Evolutionary conservation across 2,329 filamentous ascomycete genomes (phyloP).

Genomic region (Hymenoscyphus infarciens): DNA sequence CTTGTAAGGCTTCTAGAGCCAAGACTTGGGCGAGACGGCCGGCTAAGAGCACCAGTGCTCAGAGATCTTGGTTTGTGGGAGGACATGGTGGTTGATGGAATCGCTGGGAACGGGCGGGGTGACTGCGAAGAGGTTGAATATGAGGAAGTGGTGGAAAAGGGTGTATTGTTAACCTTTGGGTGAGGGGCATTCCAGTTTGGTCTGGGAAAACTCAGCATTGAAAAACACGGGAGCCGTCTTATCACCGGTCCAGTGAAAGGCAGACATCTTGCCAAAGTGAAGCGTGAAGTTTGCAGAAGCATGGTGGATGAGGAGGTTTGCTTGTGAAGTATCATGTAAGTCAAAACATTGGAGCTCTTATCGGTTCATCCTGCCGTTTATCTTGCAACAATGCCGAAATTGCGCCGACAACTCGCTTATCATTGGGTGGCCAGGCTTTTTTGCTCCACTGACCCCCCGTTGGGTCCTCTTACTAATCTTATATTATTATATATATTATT

Average conservation of each 20-base stretch:
- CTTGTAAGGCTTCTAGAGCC: not conserved
- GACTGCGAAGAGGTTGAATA: not conserved
- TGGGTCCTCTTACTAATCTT: too few relatives aligned
- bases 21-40: not conserved
- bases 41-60: not conserved
- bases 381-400: not conserved
- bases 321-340: not conserved
- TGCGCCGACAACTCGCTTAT: too few relatives aligned
- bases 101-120: not conserved
- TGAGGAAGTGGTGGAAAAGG: not conserved
- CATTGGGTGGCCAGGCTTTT: too few relatives aligned
- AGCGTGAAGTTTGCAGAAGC: not conserved
- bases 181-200: not conserved
- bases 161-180: not conserved
- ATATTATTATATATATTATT: too few relatives aligned
- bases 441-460: too few relatives aligned
- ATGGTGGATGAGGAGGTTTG: not conserved
- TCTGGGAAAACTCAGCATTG: not conserved
- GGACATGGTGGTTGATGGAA: not conserved
- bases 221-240: not conserved
- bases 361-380: not conserved
- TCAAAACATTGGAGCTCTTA: not conserved
- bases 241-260: not conserved
- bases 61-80: not conserved
- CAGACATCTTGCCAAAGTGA: not conserved